These are phyloP conservation scores for Kewa caespitosa DNA, from an alignment of 179 eudicot species.

Conservation along the genomic window DNA sequence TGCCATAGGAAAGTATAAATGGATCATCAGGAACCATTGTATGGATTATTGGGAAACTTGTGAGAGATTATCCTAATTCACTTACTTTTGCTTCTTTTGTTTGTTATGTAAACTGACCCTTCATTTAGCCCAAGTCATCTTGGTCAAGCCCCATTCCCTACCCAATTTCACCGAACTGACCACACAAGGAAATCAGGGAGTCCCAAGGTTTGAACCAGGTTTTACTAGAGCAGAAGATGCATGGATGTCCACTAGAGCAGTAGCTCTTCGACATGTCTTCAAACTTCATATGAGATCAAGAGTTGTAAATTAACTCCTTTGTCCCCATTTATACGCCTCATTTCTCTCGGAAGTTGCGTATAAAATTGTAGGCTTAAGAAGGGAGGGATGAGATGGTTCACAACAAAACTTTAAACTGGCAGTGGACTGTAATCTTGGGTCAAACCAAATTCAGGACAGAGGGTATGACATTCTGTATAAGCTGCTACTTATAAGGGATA, in stretches of 20 bases:
- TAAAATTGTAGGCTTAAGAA: neutral
- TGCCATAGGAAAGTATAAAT: neutral
- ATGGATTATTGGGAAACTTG: neutral
- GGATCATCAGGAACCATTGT: neutral
- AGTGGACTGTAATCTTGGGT: neutral
- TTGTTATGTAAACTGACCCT: no score
- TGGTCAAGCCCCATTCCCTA: no score
- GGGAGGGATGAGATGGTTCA: neutral
- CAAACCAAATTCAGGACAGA: neutral
- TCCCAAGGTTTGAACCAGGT: no score
- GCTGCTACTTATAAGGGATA: no score
- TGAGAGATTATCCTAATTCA: no score
- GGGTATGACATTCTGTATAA: neutral
- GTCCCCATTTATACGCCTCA: neutral
- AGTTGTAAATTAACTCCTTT: neutral
- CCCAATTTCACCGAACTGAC: no score
- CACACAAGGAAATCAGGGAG: no score
- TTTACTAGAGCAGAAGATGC: no score
- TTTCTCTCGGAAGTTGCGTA: neutral
- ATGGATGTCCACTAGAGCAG: no score
- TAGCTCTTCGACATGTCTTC: no score
- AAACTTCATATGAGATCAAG: neutral
- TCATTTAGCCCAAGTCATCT: no score
- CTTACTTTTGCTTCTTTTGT: no score
- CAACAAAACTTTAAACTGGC: neutral